Evolutionary conservation across 495 filamentous ascomycete genomes (phyloP).

Genomic region (Penicillium canescens): DNA sequence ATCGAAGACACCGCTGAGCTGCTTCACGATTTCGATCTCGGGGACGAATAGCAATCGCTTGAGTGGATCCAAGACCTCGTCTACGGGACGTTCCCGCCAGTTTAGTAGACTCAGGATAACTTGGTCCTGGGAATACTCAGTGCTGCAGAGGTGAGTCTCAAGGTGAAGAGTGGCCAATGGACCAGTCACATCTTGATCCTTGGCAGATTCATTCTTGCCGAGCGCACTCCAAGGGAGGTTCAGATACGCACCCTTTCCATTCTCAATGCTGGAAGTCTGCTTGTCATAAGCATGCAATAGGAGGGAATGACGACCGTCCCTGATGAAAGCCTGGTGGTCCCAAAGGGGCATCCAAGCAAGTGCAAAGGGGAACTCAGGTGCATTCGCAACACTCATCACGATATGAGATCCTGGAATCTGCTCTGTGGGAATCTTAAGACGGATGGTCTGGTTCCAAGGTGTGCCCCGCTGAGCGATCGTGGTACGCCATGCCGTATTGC

Average conservation of each 20-base stretch:
- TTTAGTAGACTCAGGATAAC: constrained; percentile 78
- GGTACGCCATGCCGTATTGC: constrained; percentile 83
- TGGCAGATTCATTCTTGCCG: constrained; percentile 62
- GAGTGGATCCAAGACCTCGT: constrained; percentile 69
- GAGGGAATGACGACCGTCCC: constrained; percentile 80
- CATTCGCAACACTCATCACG: constrained; percentile 83
- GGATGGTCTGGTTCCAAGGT: constrained; percentile 84
- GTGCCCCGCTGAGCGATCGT: constrained; percentile 75
- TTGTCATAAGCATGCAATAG: constrained; percentile 90
- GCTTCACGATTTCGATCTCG: constrained; percentile 96
- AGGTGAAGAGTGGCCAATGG: constrained; percentile 74
- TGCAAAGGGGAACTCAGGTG: constrained; percentile 83
- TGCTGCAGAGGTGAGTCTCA: constrained; percentile 92
- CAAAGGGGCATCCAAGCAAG: constrained; percentile 92
- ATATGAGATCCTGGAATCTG: constrained; percentile 84
- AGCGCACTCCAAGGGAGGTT: constrained; percentile 74
- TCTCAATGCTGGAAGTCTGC: constrained; percentile 62
- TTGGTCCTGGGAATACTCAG: constrained; percentile 91
- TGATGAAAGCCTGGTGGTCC: constrained; percentile 87
- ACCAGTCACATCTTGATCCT: constrained; percentile 73
- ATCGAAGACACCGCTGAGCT: constrained; percentile 86
- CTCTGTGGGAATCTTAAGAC: constrained; percentile 74
- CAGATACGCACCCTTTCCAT: constrained; percentile 78
- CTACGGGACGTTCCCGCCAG: constrained; percentile 75
- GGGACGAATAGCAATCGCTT: constrained; percentile 88